Evolutionary conservation across 148 eudicot genomes (phyloP), one percentile per base, ranked within the genome.

Genomic region (Gaultheria prostrata): DNA sequence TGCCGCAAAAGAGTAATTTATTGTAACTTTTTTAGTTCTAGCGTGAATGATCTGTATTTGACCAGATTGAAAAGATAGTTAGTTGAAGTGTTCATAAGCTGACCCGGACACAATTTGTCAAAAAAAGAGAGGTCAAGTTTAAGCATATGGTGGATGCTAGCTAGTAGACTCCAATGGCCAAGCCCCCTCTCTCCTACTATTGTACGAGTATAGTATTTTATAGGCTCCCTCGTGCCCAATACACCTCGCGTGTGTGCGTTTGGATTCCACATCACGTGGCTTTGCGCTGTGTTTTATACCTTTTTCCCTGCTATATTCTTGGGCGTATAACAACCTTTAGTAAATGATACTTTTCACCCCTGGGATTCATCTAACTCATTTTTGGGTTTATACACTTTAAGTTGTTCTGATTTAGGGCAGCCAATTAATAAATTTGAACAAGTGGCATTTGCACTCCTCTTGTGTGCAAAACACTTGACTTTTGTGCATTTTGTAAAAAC

Each of bases 241-340:
- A 67, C 39, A 28, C 24, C 54, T 50, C 33, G 57, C 20, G 32
- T 18, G 43, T 21, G 59, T 75, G 78, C 28, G 33, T 17, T 30
- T 63, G 69, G 84, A 82, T 50, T 71, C 82, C 73, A 8, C 43
- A 76, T 82, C 84, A 85, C 87, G 85, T 85, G 87, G 73, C 17
- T 21, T 28, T 85, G 79, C 17, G 87, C 89, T 87, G 89, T 82
- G 69, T 69, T 71, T 71, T 53, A 54, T 0, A 33, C 26, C 77
- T 11, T 67, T 81, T 53, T 77, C 61, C 67, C 76, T 77, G 80
- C 82, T 28, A 39, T 79, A 49, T 83, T 71, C 75, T 26, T n/a
- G 35, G 79, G 56, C 54, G 13, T 49, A 13, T 76, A 13, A 67
- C 72, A 67, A 12, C 2, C 18, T 67, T 28, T 67, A 28, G 39